These are phyloP conservation scores for Ophiostoma perfectum DNA, from an alignment of 2,329 filamentous ascomycete species.

Conservation along the genomic window DNA sequence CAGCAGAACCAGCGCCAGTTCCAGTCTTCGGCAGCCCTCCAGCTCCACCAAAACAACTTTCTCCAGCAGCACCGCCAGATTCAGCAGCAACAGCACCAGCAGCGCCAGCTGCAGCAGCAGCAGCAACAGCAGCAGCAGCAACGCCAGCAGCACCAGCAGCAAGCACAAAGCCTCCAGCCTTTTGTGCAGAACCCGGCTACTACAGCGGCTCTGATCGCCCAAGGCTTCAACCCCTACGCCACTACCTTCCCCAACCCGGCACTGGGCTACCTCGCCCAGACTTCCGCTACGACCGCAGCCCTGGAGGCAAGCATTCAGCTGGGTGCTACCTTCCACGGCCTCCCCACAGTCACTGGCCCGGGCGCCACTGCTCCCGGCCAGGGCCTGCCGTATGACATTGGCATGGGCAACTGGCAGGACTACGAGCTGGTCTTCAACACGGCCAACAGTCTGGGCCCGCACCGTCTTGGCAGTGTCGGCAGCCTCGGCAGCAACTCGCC, in stretches of 20 bases:
- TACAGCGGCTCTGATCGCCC: constrained; percentile 38
- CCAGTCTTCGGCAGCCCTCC: constrained; percentile 35
- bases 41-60: constrained; percentile 33
- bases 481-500: constrained; percentile 61
- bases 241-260: constrained; percentile 50
- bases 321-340: constrained; percentile 56
- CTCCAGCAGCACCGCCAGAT: constrained; percentile 47
- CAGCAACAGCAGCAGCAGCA: constrained; percentile 31
- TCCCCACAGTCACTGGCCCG: constrained; percentile 51
- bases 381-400: constrained; percentile 55
- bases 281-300: constrained; percentile 50
- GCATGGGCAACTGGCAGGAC: constrained; percentile 73
- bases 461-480: constrained; percentile 30
- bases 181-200: constrained; percentile 48
- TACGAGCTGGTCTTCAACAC: constrained; percentile 53
- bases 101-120: constrained; percentile 39
- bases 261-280: constrained; percentile 57
- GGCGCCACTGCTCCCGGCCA: constrained; percentile 45
- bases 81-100: constrained; percentile 40
- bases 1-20: constrained; percentile 49
- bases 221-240: constrained; percentile 46
- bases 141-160: constrained; percentile 17
- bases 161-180: constrained; percentile 45
- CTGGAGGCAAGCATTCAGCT: constrained; percentile 57
- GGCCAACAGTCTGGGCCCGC: constrained; percentile 39